Conservation (phyloP, 345 rosid genomes). For the Microthlaspi erraticum region DNA sequence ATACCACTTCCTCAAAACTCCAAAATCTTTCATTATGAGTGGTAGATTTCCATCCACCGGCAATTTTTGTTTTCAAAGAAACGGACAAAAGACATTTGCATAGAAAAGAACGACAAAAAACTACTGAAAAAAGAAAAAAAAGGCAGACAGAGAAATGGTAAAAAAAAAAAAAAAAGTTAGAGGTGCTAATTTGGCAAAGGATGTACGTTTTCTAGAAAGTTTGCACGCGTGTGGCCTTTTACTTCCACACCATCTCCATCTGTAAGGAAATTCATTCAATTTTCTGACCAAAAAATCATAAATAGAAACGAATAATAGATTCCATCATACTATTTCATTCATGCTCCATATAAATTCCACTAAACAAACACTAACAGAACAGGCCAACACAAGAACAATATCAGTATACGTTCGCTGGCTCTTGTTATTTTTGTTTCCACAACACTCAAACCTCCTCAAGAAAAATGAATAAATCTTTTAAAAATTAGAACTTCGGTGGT, state of each 20-base stretch:
- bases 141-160: background rate
- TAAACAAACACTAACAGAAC: slow-evolving; percentile 2
- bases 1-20: background rate
- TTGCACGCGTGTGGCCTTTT: slow-evolving; percentile 29
- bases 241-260: slow-evolving; percentile 28
- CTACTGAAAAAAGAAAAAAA: background rate
- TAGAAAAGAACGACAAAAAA: background rate
- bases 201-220: background rate
- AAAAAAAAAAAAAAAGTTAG: background rate
- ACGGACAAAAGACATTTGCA: background rate
- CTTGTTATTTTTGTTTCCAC: background rate
- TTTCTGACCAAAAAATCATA: background rate
- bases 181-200: slow-evolving; percentile 12
- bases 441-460: slow-evolving; percentile 26
- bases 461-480: slow-evolving; percentile 34
- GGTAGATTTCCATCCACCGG: slow-evolving; percentile 15
- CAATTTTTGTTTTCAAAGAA: slow-evolving; percentile 1
- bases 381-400: slow-evolving; percentile 13
- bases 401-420: background rate
- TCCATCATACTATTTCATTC: background rate
- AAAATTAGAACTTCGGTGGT: slow-evolving; percentile 29
- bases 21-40: background rate
- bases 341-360: slow-evolving; percentile 11
- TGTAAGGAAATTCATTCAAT: background rate
- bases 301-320: background rate